Base-by-base conservation (phyloP, 1,139 yeast genomes). In the Geotrichum klebahnii region DNA sequence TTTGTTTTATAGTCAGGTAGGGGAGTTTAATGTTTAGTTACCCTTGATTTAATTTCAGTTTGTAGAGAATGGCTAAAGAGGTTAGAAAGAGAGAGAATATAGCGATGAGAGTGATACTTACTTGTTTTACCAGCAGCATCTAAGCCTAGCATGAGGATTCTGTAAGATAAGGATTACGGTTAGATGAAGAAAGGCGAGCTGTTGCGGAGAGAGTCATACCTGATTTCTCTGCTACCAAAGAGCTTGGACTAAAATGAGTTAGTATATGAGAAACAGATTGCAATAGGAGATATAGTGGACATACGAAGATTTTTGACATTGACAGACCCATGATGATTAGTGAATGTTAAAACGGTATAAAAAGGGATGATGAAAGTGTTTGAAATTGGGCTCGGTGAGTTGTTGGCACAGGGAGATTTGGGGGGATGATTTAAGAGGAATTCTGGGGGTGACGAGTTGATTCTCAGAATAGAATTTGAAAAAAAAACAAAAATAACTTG, bases 121-220 rank as follows among this genome's bases (percentile, higher is more conserved):
- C 84, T 86, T 12, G 96, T 88, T 67, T 88, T 88, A 46, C 96
- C 96, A 3, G 96, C 96, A 59, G 88, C 87, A 66, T 88, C 96
- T 57, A 89, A 76, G 14, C 97, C 97, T 57, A 89, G 77, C 96
- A 89, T 88, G 60, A 89, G 76, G 65, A 89, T 83, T 65, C 94
- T 72, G n/a, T n/a, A n/a, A n/a, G n/a, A n/a, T n/a, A n/a, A n/a
- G n/a, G n/a, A n/a, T n/a, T n/a, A n/a, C n/a, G n/a, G n/a, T n/a
- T n/a, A n/a, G n/a, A n/a, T n/a, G n/a, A n/a, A n/a, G n/a, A n/a
- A n/a, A n/a, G n/a, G n/a, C n/a, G n/a, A n/a, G n/a, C n/a, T n/a
- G n/a, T n/a, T n/a, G n/a, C n/a, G n/a, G n/a, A n/a, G n/a, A n/a
- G n/a, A n/a, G n/a, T n/a, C n/a, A n/a, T 59, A 61, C 65, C 65